Base-by-base conservation (phyloP, 345 rosid species). In the Corymbia maculata region DNA sequence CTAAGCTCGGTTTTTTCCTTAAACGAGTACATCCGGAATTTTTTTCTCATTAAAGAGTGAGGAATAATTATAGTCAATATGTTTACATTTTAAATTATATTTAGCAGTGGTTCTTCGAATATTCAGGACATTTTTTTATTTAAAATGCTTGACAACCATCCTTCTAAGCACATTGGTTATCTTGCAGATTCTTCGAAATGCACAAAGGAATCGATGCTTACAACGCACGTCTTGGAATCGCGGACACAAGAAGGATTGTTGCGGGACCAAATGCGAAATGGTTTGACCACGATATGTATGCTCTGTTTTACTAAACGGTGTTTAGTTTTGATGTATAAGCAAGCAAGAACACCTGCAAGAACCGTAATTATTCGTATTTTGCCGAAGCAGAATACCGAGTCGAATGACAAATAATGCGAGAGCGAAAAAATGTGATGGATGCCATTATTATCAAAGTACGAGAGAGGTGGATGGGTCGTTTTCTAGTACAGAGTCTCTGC, bases 361-460 rank as follows among this genome's bases (percentile, higher is more conserved):
- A 75, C 49, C 84, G 84, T 8, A 75, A 7, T 6, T 42, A 13
- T 19, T 36, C 1, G 9, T 19, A 6, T 42, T 36, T 8, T 32
- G 9, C 45, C 13, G 80, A 16, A 70, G 47, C 80, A 32, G 80
- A 75, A 21, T 42, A 75, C 75, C 8, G 75, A n/a, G 30, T n/a
- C 1, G 75, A 64, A n/a, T 14, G 42, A 32, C 75, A 64, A 13
- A 28, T 2, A n/a, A 64, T 64, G 7, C 75, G 6, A 32, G 42
- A 64, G 16, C 86, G 75, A 13, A n/a, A 26, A 55, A 32, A 68
- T 0, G 85, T 5, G 90, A 86, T 68, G 87, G 88, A 89, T 52
- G 88, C 86, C 86, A 89, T 86, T 86, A 86, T 86, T 89, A 89
- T 86, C 86, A 80, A 86, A 89, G 90, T 89, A 89, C 86, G 90